phyloP scores from a whole-genome alignment of 2,329 filamentous ascomycete species.

The Diaporthe humulicola region DNA sequence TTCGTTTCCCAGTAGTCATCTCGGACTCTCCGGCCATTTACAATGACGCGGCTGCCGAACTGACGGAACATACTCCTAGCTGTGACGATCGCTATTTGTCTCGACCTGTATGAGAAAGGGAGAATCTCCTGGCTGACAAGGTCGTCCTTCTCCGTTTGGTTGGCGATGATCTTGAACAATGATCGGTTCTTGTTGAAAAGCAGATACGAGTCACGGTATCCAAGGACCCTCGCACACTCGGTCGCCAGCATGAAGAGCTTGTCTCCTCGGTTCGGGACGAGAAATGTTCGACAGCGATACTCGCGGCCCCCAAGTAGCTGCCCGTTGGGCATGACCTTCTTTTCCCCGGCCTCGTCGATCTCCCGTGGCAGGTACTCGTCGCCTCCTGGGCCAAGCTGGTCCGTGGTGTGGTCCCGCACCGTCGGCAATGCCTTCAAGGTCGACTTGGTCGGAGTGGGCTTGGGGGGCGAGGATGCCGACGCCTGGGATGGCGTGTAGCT shows the following conservation, averaged over 20 bases:
- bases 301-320: constrained; percentile 85
- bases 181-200: constrained; percentile 99
- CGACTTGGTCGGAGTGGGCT: constrained; percentile 83
- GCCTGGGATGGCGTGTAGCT: constrained; percentile 60
- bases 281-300: constrained; percentile 94
- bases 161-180: constrained; percentile 97
- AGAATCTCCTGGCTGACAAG: constrained; percentile 94
- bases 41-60: constrained; percentile 94
- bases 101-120: constrained; percentile 97
- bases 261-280: constrained; percentile 89
- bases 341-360: constrained; percentile 92
- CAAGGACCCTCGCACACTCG: constrained; percentile 92
- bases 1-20: constrained; percentile 99
- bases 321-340: constrained; percentile 89
- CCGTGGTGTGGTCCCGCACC: constrained; percentile 95
- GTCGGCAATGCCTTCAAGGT: constrained; percentile 95
- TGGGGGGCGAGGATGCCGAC: constrained; percentile 72
- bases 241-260: constrained; percentile 99
- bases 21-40: constrained; percentile 88
- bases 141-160: constrained; percentile 95
- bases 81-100: constrained; percentile 98
- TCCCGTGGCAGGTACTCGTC: constrained; percentile 97
- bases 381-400: constrained; percentile 88
- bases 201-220: constrained; percentile 97
- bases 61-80: constrained; percentile 99